Base-by-base conservation (phyloP, 495 filamentous ascomycete species). In the Aspergillus ostianus region DNA sequence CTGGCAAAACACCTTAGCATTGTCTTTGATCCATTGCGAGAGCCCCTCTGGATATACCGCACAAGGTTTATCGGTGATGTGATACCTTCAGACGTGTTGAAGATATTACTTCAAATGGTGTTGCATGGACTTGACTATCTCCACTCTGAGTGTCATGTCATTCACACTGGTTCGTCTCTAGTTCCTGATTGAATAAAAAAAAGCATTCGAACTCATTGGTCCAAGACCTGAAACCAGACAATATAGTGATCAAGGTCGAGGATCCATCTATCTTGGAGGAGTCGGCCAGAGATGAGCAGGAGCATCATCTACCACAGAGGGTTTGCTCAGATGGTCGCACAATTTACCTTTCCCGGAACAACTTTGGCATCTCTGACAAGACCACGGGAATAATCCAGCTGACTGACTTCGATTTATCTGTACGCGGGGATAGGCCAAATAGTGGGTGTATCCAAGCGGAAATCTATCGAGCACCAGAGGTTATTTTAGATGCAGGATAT, bases 41-140 rank as follows among this genome's bases (percentile, higher is more conserved):
- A 71, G 36, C 64, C 61, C 0, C 59, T 75, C 0, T 61, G 61
- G 61, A 50, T 65, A 18, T 61, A 60, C 19, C 29, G 50, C 12
- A 18, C 32, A 21, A 56, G 62, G 10, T 66, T 64, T 47, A 21
- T 26, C 15, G 47, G 57, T 6, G 32, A 56, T 23, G 50, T 50
- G 30, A 59, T 76, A 8, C 91, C 91, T 21, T 89, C 89, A 78
- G 82, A 83, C 30, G 82, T 93, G 15, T 87, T 93, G 62, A 92
- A 92, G 73, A 87, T 92, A 63, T 89, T 93, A 69, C 86, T 89
- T 4, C 91, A 92, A 71, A 90, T 93, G 73, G 84, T 94, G 6
- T 81, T 95, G 52, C 81, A 92, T 48, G 90, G 89, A 13, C 80
- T 95, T n/a, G 90, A 93, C 67, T 93, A 92, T 71, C 82, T 95